Evolutionary conservation across 2,329 filamentous ascomycete genomes (phyloP).

Genomic region (Aspergillus sp.): DNA sequence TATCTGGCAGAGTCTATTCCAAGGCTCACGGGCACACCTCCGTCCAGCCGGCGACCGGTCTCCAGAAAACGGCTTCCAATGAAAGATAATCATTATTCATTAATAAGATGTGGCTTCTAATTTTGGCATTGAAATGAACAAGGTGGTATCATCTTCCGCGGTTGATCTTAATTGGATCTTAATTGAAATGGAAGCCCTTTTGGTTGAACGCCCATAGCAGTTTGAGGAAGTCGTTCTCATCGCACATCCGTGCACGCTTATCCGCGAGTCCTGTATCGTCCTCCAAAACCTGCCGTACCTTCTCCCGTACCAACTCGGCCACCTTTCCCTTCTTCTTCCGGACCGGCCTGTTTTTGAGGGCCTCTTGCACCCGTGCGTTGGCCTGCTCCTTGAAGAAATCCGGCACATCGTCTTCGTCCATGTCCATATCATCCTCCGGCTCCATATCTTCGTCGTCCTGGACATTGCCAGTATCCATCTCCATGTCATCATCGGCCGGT

Average conservation of each 20-base stretch:
- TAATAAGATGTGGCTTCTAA: constrained; percentile 17
- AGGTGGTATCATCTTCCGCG: constrained; percentile 2
- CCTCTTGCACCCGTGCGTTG: constrained; percentile 33
- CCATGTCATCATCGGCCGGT: constrained; percentile 34
- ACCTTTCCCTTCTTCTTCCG: constrained; percentile 75
- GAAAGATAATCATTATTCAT: constrained; percentile 35
- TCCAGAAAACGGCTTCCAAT: constrained; percentile 34
- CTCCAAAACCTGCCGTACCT: constrained; percentile 81
- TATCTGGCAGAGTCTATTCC: constrained; percentile 97
- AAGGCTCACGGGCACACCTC: constrained; percentile 88
- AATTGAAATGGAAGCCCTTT: constrained; percentile 89
- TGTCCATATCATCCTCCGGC: constrained; percentile 50
- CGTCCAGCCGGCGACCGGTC: constrained; percentile 34
- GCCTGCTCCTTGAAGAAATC: constrained; percentile 73
- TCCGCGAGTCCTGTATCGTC: constrained; percentile 76
- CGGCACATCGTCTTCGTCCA: constrained; percentile 66
- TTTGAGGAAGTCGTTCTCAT: constrained; percentile 88
- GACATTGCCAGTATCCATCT: constrained; percentile 35
- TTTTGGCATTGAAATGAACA: constrained; percentile 8
- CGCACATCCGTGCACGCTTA: constrained; percentile 78
- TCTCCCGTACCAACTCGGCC: constrained; percentile 76
- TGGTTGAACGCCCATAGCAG: constrained; percentile 82
- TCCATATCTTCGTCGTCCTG: constrained; percentile 43
- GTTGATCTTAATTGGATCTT: constrained; percentile 50
- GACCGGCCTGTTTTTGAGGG: constrained; percentile 50